Base-by-base conservation (phyloP, 2,329 filamentous ascomycete genomes). In the Neocucurbitaria cava region DNA sequence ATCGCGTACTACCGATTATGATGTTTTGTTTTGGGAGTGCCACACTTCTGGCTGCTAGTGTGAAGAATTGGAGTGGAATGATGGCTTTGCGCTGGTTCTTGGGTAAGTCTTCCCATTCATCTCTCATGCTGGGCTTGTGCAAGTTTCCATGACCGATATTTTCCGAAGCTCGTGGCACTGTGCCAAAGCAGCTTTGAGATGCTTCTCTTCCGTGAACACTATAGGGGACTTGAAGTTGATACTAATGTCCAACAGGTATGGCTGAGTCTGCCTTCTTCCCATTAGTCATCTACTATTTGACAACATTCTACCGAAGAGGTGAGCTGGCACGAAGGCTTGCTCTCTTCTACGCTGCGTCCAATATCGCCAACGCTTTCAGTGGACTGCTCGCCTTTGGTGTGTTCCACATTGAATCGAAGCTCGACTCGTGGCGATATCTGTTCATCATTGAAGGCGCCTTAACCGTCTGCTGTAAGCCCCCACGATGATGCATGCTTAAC, bases 261-360 rank as follows among this genome's bases (percentile, higher is more conserved):
- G 79, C 86, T 0, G 88, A 91, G 67, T 81, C 81, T 1, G 88
- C 84, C 2, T 90, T 90, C 75, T 90, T 90, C 66, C 88, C 89
- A 0, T 75, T 89, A 3, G 87, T 90, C 18, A 86, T 87, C 56
- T 87, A 86, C 72, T 87, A 87, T 56, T 70, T 80, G 44, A 81
- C 79, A 0, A 78, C 77, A 1, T 91, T 91, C 72, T 92, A 92
- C 71, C 84, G 87, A 15, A 83, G 89, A 49, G 86, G 85, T 28
- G 89, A 92, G 70, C 82, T 92, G 3, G 89, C 88, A 5, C 81
- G 89, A 8, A 84, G 89, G 3, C 79, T 91, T 1, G 88, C 88
- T 31, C 77, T 91, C 54, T 92, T 92, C 77, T 93, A 92, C 64
- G 90, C 89, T 0, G 89, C 89, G 0, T 87, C 84, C 21, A 90